Conservation (phyloP, 2,329 filamentous ascomycete genomes). For the Cladosporium sp. region DNA sequence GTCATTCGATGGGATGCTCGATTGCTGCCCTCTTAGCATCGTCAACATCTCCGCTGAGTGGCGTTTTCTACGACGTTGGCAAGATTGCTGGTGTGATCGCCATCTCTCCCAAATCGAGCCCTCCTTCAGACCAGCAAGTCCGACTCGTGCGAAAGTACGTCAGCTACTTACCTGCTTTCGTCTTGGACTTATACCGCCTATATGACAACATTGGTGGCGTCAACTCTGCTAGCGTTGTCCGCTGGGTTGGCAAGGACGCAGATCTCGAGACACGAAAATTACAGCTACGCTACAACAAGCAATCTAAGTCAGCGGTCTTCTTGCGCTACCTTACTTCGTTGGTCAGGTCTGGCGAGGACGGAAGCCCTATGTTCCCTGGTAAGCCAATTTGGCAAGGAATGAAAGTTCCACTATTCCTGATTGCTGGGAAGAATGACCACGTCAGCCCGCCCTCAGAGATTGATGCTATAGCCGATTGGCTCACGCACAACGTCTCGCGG, state of each 20-base stretch:
- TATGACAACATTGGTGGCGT: slow-evolving; percentile 77
- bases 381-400: slow-evolving; percentile 68
- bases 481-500: slow-evolving; percentile 20
- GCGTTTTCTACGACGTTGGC: slow-evolving; percentile 46
- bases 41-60: slow-evolving; percentile 49
- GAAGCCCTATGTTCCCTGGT: slow-evolving; percentile 58
- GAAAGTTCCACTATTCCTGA: slow-evolving; percentile 68
- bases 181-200: slow-evolving; percentile 72
- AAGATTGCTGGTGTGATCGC: slow-evolving; percentile 73
- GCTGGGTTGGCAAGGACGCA: slow-evolving; percentile 68
- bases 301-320: slow-evolving; percentile 79
- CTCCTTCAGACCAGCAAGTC: slow-evolving; percentile 30
- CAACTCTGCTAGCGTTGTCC: slow-evolving; percentile 70
- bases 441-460: slow-evolving; percentile 71
- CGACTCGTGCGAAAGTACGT: background rate
- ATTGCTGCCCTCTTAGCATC: slow-evolving; percentile 70
- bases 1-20: slow-evolving; percentile 86
- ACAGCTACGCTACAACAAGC: slow-evolving; percentile 72
- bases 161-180: slow-evolving; percentile 58
- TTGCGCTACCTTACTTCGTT: slow-evolving; percentile 73
- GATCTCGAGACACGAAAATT: slow-evolving; percentile 63
- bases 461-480: slow-evolving; percentile 57
- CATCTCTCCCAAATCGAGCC: slow-evolving; percentile 71
- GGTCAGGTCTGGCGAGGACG: slow-evolving; percentile 11
- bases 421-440: slow-evolving; percentile 72